Evolutionary conservation across 2,329 filamentous ascomycete species (phyloP).

Genomic region (Cercospora brassicicola): DNA sequence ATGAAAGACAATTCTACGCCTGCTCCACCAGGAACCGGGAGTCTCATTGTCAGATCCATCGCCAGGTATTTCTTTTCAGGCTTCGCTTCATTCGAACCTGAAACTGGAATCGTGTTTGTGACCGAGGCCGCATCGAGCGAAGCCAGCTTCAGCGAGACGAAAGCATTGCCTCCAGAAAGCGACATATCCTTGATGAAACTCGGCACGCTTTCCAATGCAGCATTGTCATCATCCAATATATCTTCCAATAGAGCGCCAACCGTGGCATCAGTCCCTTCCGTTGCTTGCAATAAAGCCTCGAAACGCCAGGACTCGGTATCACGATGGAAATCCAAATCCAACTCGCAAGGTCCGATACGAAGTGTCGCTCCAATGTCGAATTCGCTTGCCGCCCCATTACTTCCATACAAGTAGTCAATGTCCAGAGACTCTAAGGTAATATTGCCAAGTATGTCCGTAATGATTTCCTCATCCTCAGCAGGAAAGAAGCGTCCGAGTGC

Average conservation of each 20-base stretch:
- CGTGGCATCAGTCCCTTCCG: not conserved
- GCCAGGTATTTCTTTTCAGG: not conserved
- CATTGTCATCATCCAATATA: not conserved
- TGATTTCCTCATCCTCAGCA: not conserved
- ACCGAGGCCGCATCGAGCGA: not conserved
- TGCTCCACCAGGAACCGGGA: slow-evolving; percentile 7
- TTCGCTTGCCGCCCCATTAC: not conserved
- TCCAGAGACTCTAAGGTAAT: not conserved
- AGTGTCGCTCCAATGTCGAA: slow-evolving; percentile 1
- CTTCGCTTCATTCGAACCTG: not conserved
- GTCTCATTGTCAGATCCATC: slow-evolving; percentile 5
- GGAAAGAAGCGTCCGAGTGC: slow-evolving; percentile 3
- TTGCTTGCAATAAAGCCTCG: not conserved
- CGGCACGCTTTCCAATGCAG: not conserved
- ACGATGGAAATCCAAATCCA: not conserved
- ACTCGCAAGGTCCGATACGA: slow-evolving; percentile 4
- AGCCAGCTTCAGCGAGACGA: not conserved
- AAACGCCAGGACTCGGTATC: not conserved
- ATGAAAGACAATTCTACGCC: slow-evolving; percentile 9
- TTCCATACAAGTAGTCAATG: slow-evolving; percentile 7
- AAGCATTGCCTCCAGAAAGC: not conserved
- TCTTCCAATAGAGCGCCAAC: not conserved
- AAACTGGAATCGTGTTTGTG: not conserved
- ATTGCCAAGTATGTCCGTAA: slow-evolving; percentile 5
- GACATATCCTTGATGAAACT: not conserved